These are phyloP conservation scores for Seiridium unicorne DNA, from an alignment of 2,329 filamentous ascomycete genomes.

Conservation along the genomic window DNA sequence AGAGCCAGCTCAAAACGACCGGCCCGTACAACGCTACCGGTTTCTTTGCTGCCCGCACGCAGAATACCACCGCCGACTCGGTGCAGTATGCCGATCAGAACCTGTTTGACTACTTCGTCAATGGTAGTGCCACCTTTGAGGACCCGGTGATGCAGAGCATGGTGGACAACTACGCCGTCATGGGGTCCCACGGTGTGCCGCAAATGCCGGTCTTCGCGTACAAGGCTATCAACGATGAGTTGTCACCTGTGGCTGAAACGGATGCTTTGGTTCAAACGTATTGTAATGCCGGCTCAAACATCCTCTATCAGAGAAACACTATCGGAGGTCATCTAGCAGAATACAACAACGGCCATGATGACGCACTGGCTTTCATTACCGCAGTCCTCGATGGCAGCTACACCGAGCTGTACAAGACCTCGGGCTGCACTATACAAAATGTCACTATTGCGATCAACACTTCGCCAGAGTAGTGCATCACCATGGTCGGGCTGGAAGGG, in stretches of 20 bases:
- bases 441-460: too few species aligned
- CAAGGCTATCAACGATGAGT: conserved; percentile 44
- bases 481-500: too few species aligned
- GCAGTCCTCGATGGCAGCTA: too few species aligned
- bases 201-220: conserved; percentile 44
- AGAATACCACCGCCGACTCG: conserved; percentile 24
- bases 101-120: conserved; percentile 38
- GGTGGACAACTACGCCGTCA: conserved; percentile 23
- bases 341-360: too few species aligned
- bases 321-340: too few species aligned
- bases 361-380: too few species aligned
- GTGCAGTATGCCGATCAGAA: conserved; percentile 29
- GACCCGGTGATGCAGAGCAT: conserved; percentile 20
- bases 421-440: too few species aligned
- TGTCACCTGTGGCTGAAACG: conserved; percentile 39
- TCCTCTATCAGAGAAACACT: too few species aligned
- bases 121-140: conserved; percentile 25
- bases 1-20: conserved; percentile 21
- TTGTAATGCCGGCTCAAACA: too few species aligned
- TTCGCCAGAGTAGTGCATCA: too few species aligned
- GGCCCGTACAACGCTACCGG: conserved; percentile 30
- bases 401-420: too few species aligned
- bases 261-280: conserved; percentile 29
- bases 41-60: conserved; percentile 27
- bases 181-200: conserved; percentile 38